Base-by-base conservation (phyloP, 108 stramenopile genomes). In the Nitzschia inconspicua region DNA sequence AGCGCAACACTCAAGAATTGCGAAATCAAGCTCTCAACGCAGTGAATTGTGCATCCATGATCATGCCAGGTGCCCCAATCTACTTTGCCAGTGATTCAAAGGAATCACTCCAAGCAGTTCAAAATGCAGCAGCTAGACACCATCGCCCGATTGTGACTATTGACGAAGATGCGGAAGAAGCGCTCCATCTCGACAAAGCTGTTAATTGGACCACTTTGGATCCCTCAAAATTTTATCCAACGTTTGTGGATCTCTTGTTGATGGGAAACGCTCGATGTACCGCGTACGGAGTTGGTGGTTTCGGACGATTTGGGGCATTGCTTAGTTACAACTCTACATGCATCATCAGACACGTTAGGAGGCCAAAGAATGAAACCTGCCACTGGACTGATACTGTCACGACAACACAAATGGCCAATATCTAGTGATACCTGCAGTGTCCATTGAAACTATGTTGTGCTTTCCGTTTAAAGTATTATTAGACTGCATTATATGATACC, bases 221-320 rank as follows among this genome's bases (percentile, higher is more conserved):
- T 28, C n/a, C 56, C 31, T 71, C 63, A 5, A 51, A 30, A 0
- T 79, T 55, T 39, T 74, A 79, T 48, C 25, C 42, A 11, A 54
- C 65, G 8, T 79, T 79, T 60, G 73, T 79, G 18, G 78, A 79
- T 39, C 34, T 79, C 11, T 70, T 69, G 16, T 27, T 75, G 4
- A 54, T 79, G 63, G 66, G 44, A 14, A 40, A 48, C 11, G 25
- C 50, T n/a, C 16, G 25, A 8, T 79, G 78, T 41, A 26, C 63
- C 9, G 28, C 65, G 9, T 62, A 44, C 25, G 58, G 65, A 9
- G 24, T 30, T 23, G 78, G 78, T 26, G 73, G 73, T 0, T 79
- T 66, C 52, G 78, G 68, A 4, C 51, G 57, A 44, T 79, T 39
- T 32, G 78, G 58, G 5, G 22, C 31, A 10, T 34, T 63, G 25